Evolutionary conservation across 768 basidiomycete genomes (phyloP), one percentile per base, ranked within the genome.

Genomic region (Psilocybe cubensis): DNA sequence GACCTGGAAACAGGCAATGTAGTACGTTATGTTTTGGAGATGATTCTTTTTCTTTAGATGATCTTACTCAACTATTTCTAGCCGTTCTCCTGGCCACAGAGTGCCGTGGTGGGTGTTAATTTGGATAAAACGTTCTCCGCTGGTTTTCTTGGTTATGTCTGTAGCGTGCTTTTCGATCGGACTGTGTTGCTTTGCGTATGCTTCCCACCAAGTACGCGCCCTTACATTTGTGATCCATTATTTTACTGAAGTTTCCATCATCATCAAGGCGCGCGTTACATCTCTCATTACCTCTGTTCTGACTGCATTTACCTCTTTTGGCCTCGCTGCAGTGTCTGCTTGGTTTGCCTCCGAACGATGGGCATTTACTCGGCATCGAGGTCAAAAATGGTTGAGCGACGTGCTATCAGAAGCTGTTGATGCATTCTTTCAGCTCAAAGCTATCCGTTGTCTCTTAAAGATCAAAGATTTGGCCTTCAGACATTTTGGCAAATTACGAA

Each of bases 91-190:
- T 18, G 84, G 86, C 8, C 83, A 90, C 69, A 84, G 86, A 52
- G 87, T 89, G 41, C 88, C 89, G 0, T 89, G 88, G 88, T 90
- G 89, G 88, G 87, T 90, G 42, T 72, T 89, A 54, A 92, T 92
- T 63, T 93, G 89, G 91, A 92, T 92, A 74, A 92, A 92, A 68
- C 79, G 90, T 31, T 90, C 89, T 4, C 91, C 91, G 12, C 78
- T 93, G 29, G 88, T 92, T 59, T 91, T 92, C 74, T 83, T 92
- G 44, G 90, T 92, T 57, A 79, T 92, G 69, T 91, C 91, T 52
- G 90, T 92, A 43, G 88, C 89, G 38, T 89, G 87, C 71, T 93
- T 93, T 72, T 92, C 88, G 1, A 79, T 89, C 40, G 91, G 91
- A 12, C 78, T 92, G 17, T 86, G 88, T 64, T 82, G 87, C 42